Evolutionary conservation across 1,284 basidiomycete genomes (phyloP).

Genomic region (Cryptococcus sp.): DNA sequence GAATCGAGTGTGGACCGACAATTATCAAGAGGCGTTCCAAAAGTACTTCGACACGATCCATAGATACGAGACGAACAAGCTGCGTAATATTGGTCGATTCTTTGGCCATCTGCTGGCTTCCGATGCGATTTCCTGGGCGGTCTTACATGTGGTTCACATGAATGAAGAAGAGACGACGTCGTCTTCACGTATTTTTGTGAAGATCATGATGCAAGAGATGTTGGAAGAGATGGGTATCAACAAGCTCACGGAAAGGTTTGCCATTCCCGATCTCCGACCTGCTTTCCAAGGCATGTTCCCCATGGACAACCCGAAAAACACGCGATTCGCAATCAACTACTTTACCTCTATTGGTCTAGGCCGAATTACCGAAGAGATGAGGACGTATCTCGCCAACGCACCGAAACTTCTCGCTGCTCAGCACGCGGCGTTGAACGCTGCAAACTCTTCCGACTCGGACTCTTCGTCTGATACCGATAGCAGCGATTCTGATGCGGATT

Average conservation of each 20-base stretch:
- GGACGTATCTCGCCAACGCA: slow-evolving; percentile 92
- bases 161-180: slow-evolving; percentile 98
- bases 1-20: slow-evolving; percentile 89
- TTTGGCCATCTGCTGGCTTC: slow-evolving; percentile 86
- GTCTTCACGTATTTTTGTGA: slow-evolving; percentile 94
- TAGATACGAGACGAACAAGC: slow-evolving; percentile 96
- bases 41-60: slow-evolving; percentile 97
- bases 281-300: slow-evolving; percentile 89
- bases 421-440: slow-evolving; percentile 72
- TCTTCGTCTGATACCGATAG: slow-evolving; percentile 56
- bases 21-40: slow-evolving; percentile 81
- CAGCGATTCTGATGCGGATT: slow-evolving; percentile 40
- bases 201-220: slow-evolving; percentile 93
- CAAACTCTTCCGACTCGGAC: slow-evolving; percentile 51
- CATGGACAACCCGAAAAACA: slow-evolving; percentile 92
- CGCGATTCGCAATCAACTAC: slow-evolving; percentile 97
- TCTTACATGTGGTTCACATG: slow-evolving; percentile 81
- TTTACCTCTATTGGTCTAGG: slow-evolving; percentile 93
- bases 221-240: slow-evolving; percentile 90
- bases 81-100: slow-evolving; percentile 95
- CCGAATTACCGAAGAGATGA: slow-evolving; percentile 90
- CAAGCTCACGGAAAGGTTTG: slow-evolving; percentile 78
- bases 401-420: slow-evolving; percentile 90
- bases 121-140: slow-evolving; percentile 87
- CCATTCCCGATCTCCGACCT: slow-evolving; percentile 74